Evolutionary conservation across 768 basidiomycete species (phyloP), one percentile per base, ranked within the genome.

Genomic region (Mycena maculata): DNA sequence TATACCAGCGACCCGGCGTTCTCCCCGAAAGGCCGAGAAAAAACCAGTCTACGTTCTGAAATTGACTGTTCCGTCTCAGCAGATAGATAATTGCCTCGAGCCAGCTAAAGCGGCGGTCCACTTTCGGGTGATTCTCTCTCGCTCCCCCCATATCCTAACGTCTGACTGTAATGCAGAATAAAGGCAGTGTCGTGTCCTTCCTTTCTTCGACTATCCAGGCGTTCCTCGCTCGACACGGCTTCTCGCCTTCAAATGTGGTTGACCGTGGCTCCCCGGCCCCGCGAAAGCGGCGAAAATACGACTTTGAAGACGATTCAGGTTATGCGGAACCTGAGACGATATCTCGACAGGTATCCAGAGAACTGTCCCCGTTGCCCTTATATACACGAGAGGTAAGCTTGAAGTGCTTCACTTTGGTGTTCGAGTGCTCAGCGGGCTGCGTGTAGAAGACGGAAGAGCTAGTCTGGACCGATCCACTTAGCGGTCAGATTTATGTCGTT

Each of bases 21-120:
- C 95, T 36, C 92, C 95, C 33, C 88, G 91, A 42, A 95, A 93
- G 78, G 77, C 80, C 25, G 94, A 95, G 74, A 90, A 89, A 77
- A 88, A 87, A 76, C 90, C 95, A 6, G 88, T 95, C 65, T 98
- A 93, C 76, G 91, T 95, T 49, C 81, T 99, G 50, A 90, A 93
- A 74, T 74, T 99, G 64, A 83, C 80, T 11, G 78, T 96, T 22
- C 89, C 94, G 47, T 79, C 88, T 3, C 79, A 81, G 27, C 81
- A 89, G 28, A 81, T 98, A 11, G 95, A 98, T 73, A 91, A 92
- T 61, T 88, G 88, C 65, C 74, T 95, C 30, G 94, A 93, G 69
- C 94, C 95, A n/a, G 81, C 87, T 20, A 96, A 96, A 80, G 80
- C 82, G 5, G 73, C 81, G 7, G 82, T 96, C 33, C 86, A 90